phyloP scores from a whole-genome alignment of 257 asterid genomes.

The Ehretia macrophylla region DNA sequence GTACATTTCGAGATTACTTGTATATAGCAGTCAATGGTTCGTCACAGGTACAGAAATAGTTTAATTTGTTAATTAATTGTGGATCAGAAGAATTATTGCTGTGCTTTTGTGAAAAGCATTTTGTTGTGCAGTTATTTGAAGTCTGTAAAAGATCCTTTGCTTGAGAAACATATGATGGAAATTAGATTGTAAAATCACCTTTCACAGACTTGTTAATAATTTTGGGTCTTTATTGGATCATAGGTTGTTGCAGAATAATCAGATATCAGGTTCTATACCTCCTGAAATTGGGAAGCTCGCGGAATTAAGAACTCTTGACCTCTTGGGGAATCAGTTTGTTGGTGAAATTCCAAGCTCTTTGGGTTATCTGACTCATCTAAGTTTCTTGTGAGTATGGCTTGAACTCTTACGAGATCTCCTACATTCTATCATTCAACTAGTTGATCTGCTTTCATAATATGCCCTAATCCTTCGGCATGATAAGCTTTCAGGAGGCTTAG shows the following conservation, averaged over 20 bases:
- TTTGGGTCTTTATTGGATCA: neutral
- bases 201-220: neutral
- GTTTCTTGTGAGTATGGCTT: slow-evolving; percentile 62
- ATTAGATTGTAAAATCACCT: neutral
- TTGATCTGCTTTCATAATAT: slow-evolving; percentile 4
- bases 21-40: too few species aligned
- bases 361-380: slow-evolving; percentile 50
- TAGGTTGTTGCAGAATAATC: slow-evolving; percentile 80
- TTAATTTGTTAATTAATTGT: too few species aligned
- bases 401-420: neutral
- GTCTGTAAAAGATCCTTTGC: too few species aligned
- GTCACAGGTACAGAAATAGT: too few species aligned
- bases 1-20: too few species aligned
- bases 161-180: neutral
- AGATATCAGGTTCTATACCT: slow-evolving; percentile 59
- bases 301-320: slow-evolving; percentile 70
- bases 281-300: slow-evolving; percentile 73
- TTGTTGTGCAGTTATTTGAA: too few species aligned
- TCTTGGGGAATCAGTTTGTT: slow-evolving; percentile 69
- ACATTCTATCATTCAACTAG: neutral
- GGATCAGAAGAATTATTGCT: too few species aligned
- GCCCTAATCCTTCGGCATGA: slow-evolving; percentile 14
- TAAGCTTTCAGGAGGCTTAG: slow-evolving; percentile 65
- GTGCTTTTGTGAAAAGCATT: too few species aligned
- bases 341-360: slow-evolving; percentile 81